phyloP scores from a whole-genome alignment of 768 basidiomycete species.

The Chalciporus piperatus region DNA sequence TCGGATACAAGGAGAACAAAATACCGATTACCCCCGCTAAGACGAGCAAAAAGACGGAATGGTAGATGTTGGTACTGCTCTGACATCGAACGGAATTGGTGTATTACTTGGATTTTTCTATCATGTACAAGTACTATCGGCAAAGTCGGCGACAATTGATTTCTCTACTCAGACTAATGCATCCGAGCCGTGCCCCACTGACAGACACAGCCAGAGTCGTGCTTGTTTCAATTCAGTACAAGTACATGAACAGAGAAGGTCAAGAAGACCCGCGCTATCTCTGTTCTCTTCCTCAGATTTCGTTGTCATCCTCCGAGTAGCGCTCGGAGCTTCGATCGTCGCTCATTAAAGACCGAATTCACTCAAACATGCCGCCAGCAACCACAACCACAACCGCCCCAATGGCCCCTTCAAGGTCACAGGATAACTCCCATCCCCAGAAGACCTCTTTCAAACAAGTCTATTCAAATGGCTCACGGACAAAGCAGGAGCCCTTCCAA shows the following conservation, averaged over 20 bases:
- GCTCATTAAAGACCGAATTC: conserved; percentile 2
- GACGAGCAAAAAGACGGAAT: conserved; percentile 59
- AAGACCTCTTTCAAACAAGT: conserved; percentile 15
- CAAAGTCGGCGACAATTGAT: conserved; percentile 1
- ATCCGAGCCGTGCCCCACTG: conserved; percentile 9
- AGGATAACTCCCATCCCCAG: conserved; percentile 7
- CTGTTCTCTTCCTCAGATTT: neutral
- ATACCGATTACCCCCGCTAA: conserved; percentile 53
- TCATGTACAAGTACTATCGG: neutral
- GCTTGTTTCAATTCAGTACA: conserved; percentile 2
- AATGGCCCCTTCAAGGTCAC: conserved; percentile 14
- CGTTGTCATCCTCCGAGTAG: neutral
- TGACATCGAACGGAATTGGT: neutral
- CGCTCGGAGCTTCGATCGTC: neutral
- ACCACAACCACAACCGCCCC: conserved; percentile 4
- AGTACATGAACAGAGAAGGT: neutral
- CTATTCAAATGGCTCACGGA: conserved; percentile 4
- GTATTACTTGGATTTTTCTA: neutral
- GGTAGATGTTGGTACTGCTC: conserved; percentile 42
- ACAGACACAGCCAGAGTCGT: conserved; percentile 4
- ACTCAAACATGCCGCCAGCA: conserved; percentile 15
- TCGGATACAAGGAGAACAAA: conserved; percentile 81
- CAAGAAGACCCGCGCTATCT: neutral
- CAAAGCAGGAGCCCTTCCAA: conserved; percentile 17
- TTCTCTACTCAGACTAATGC: conserved; percentile 3